Evolutionary conservation across 1,284 basidiomycete genomes (phyloP).

Genomic region (Ceratobasidium sp.): DNA sequence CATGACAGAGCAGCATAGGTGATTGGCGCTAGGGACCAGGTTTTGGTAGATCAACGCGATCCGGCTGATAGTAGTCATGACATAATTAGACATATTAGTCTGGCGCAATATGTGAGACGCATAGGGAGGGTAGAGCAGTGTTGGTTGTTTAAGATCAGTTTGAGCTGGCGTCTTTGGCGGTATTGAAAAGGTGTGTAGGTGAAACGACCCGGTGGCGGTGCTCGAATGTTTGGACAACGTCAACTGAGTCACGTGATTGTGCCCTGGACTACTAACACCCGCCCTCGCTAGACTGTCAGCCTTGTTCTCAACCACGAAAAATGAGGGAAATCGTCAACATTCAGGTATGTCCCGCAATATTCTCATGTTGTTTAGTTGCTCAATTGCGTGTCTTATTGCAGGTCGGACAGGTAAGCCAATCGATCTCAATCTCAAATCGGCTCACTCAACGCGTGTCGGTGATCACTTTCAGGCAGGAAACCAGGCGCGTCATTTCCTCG

Average conservation of each 20-base stretch:
- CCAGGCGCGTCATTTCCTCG: constrained; percentile 53
- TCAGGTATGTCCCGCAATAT: constrained; percentile 42
- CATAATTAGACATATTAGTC: too few relatives aligned
- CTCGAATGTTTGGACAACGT: too few relatives aligned
- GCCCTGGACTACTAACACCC: background rate
- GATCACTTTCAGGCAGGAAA: constrained; percentile 63
- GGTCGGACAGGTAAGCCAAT: constrained; percentile 46
- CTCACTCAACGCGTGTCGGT: constrained; percentile 41
- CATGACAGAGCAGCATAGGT: too few relatives aligned
- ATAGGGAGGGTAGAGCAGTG: too few relatives aligned
- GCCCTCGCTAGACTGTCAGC: background rate
- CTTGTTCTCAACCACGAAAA: constrained; percentile 19
- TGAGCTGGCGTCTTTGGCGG: too few relatives aligned
- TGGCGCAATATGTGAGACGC: too few relatives aligned
- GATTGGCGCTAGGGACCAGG: too few relatives aligned
- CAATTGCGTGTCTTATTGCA: constrained; percentile 20
- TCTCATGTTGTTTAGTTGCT: background rate
- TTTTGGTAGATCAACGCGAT: too few relatives aligned
- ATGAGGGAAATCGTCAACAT: constrained; percentile 48
- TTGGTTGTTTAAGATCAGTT: too few relatives aligned
- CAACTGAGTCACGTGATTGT: constrained; percentile 25
- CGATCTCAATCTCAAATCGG: background rate
- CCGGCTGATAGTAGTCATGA: too few relatives aligned
- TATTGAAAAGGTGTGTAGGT: too few relatives aligned
- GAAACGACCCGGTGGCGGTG: too few relatives aligned